Evolutionary conservation across 148 eudicot species (phyloP).

Genomic region (Euryodendron excelsum): DNA sequence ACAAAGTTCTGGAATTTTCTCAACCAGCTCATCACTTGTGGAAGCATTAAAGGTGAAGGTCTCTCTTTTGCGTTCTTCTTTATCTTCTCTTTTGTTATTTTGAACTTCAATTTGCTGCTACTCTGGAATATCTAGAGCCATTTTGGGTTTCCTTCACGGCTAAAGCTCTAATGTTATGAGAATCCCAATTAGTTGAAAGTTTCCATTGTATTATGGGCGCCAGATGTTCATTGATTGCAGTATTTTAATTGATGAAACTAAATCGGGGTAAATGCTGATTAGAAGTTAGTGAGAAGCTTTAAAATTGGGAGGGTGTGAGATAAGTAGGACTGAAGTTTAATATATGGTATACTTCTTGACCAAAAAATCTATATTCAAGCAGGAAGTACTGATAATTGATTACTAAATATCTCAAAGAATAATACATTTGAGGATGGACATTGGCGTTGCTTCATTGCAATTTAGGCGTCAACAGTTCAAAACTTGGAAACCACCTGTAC

Average conservation of each 20-base stretch:
- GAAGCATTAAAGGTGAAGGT: conserved; percentile 47
- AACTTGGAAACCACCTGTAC: too few relatives aligned
- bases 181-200: neutral
- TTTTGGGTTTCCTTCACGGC: neutral
- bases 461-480: too few relatives aligned
- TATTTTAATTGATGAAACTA: neutral
- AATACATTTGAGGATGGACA: too few relatives aligned
- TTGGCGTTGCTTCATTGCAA: too few relatives aligned
- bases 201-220: neutral
- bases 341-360: neutral
- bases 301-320: neutral
- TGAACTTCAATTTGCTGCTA: neutral
- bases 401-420: too few relatives aligned
- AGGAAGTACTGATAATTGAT: too few relatives aligned
- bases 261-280: neutral
- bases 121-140: neutral
- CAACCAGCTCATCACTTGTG: conserved; percentile 42
- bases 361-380: too few relatives aligned
- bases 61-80: neutral
- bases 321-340: neutral
- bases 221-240: neutral
- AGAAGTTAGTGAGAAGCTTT: neutral
- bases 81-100: neutral
- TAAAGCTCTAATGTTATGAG: neutral
- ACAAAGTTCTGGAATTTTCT: conserved; percentile 41